These are phyloP conservation scores for Neopestalotiopsis sp. DNA, from an alignment of 2,329 filamentous ascomycete species.

Conservation along the genomic window DNA sequence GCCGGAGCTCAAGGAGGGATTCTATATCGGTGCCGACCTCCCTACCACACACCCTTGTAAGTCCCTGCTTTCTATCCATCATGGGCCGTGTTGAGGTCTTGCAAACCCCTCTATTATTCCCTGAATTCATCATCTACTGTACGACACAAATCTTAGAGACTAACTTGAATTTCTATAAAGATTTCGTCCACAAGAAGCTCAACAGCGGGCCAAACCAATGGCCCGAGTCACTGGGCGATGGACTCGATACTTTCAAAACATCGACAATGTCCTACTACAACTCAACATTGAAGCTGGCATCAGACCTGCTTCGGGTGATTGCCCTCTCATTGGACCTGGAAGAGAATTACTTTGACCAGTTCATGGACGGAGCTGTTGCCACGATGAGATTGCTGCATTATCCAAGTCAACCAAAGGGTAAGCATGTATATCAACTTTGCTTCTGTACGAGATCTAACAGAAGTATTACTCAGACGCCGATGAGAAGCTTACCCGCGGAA, in stretches of 20 bases:
- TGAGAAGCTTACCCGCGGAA: slow-evolving; percentile 36
- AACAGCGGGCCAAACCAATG: slow-evolving; percentile 19
- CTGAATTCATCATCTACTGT: too few relatives aligned
- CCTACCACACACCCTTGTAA: slow-evolving; percentile 29
- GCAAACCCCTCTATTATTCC: too few relatives aligned
- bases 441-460: too few relatives aligned
- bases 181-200: slow-evolving; percentile 44
- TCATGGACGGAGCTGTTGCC: slow-evolving; percentile 32
- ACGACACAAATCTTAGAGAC: too few relatives aligned
- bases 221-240: slow-evolving; percentile 34
- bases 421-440: too few relatives aligned
- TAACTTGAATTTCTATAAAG: too few relatives aligned
- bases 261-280: slow-evolving; percentile 18
- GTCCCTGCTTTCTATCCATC: slow-evolving; percentile 19
- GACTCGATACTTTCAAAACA: slow-evolving; percentile 29
- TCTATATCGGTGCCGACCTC: slow-evolving; percentile 15
- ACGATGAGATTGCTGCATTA: slow-evolving; percentile 16
- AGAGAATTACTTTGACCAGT: slow-evolving; percentile 16
- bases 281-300: not conserved
- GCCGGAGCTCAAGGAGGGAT: slow-evolving; percentile 25
- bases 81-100: too few relatives aligned
- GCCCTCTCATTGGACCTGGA: slow-evolving; percentile 18
- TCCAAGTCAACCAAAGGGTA: slow-evolving; percentile 10
- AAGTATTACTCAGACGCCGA: not conserved
- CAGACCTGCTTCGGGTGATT: slow-evolving; percentile 12